phyloP scores from a whole-genome alignment of 768 basidiomycete species.

The Lentinula lateritia region DNA sequence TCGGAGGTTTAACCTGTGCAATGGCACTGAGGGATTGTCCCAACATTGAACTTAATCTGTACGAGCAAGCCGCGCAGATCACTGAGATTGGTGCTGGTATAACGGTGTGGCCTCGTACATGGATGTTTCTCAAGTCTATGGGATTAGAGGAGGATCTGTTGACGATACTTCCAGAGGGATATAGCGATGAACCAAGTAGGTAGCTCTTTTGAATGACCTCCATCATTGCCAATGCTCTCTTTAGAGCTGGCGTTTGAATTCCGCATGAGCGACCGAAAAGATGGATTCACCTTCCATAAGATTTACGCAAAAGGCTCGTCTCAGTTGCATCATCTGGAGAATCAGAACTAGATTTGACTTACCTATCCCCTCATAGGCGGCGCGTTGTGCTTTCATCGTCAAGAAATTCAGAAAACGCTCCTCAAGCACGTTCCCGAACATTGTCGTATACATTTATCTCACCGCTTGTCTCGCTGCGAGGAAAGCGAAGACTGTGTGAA shows the following conservation, averaged over 20 bases:
- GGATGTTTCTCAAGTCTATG: slow-evolving; percentile 32
- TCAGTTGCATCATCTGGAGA: neutral
- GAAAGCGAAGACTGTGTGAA: slow-evolving; percentile 14
- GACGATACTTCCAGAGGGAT: slow-evolving; percentile 9
- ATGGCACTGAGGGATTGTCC: slow-evolving; percentile 19
- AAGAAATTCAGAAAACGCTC: slow-evolving; percentile 38
- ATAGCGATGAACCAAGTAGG: slow-evolving; percentile 17
- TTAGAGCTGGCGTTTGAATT: slow-evolving; percentile 19
- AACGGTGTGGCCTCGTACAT: slow-evolving; percentile 31
- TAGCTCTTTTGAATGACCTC: neutral
- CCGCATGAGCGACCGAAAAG: slow-evolving; percentile 27
- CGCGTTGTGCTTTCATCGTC: slow-evolving; percentile 29
- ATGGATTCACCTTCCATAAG: slow-evolving; percentile 24
- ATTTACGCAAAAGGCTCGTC: slow-evolving; percentile 16
- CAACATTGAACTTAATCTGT: slow-evolving; percentile 30
- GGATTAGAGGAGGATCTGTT: slow-evolving; percentile 27
- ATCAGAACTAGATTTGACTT: neutral
- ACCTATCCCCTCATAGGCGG: slow-evolving; percentile 15
- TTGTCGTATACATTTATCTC: slow-evolving; percentile 28
- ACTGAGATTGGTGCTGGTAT: slow-evolving; percentile 42
- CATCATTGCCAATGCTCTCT: slow-evolving; percentile 4
- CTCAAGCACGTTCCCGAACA: slow-evolving; percentile 27
- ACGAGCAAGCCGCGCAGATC: slow-evolving; percentile 33
- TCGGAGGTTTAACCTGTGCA: slow-evolving; percentile 34
- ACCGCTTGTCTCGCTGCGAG: slow-evolving; percentile 33